A percentile compares a stretch with the other conserved stretches of the same genome.
Conservation (phyloP, 179 eudicot species). For the Camellia oleifera region DNA sequence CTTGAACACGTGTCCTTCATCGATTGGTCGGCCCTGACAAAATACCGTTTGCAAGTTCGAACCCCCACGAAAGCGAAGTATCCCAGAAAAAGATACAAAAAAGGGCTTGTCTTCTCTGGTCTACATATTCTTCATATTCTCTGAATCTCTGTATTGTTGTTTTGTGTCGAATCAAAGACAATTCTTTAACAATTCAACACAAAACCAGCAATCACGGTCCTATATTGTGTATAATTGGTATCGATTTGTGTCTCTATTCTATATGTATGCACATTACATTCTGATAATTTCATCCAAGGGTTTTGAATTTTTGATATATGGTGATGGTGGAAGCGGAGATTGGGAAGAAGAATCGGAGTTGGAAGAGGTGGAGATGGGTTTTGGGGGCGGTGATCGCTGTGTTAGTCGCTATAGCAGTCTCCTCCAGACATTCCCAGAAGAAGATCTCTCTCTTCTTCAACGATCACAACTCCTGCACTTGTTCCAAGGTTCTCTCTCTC, state of each 20-base stretch:
- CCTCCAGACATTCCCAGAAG: conserved; percentile 17
- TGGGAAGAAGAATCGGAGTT: conserved; percentile 12
- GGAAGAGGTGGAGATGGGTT: conserved; percentile 20
- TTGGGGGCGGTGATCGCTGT: conserved; percentile 29
- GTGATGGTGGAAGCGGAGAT: conserved; percentile 34
- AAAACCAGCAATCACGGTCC: background rate
- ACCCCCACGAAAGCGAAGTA: no score
- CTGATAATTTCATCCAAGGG: background rate
- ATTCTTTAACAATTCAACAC: no score
- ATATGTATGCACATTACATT: background rate
- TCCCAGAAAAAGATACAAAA: no score
- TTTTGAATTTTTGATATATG: background rate
- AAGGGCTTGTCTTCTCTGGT: no score
- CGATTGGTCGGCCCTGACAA: no score
- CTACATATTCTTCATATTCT: no score
- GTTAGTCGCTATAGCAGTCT: conserved; percentile 23
- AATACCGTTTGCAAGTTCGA: no score
- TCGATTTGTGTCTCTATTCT: background rate
- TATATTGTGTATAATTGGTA: background rate
- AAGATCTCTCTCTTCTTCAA: conserved; percentile 16
- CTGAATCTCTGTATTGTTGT: no score
- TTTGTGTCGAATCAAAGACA: no score
- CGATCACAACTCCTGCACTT: conserved; percentile 29
- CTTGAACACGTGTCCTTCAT: background rate
- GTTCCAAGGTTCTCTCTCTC: conserved; percentile 35